Evolutionary conservation across 345 rosid genomes (phyloP).

Genomic region (Triadica sebifera): DNA sequence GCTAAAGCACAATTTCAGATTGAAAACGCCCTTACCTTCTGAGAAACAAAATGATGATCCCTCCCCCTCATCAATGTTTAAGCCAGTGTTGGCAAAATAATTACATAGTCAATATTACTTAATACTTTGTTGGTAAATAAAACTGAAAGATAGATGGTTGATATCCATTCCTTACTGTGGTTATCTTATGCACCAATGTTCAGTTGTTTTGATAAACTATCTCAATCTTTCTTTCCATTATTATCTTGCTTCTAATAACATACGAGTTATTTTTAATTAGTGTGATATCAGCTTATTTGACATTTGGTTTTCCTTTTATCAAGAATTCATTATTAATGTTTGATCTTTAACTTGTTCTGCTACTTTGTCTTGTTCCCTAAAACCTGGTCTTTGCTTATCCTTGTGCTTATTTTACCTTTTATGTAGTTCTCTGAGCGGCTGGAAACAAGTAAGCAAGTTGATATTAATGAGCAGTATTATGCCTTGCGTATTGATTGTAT

Average conservation of each 20-base stretch:
- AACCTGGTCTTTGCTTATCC: background rate
- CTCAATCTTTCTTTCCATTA: background rate
- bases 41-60: too few species aligned
- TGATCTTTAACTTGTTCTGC: background rate
- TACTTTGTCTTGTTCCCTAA: background rate
- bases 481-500: slow-evolving; percentile 13
- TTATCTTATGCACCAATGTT: background rate
- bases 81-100: background rate
- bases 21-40: too few species aligned
- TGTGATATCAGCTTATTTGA: too few species aligned
- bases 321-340: background rate
- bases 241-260: background rate
- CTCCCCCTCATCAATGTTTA: background rate
- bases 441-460: slow-evolving; percentile 2
- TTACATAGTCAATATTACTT: background rate
- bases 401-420: background rate
- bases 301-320: background rate
- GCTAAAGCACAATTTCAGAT: too few species aligned
- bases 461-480: slow-evolving; percentile 5
- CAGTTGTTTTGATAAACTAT: background rate
- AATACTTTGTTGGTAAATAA: background rate
- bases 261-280: too few species aligned
- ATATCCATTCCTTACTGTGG: background rate
- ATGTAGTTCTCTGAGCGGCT: slow-evolving; percentile 24
- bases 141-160: background rate